These are phyloP conservation scores for Collybiopsis luxurians DNA, from an alignment of 768 basidiomycete genomes.

Conservation along the genomic window DNA sequence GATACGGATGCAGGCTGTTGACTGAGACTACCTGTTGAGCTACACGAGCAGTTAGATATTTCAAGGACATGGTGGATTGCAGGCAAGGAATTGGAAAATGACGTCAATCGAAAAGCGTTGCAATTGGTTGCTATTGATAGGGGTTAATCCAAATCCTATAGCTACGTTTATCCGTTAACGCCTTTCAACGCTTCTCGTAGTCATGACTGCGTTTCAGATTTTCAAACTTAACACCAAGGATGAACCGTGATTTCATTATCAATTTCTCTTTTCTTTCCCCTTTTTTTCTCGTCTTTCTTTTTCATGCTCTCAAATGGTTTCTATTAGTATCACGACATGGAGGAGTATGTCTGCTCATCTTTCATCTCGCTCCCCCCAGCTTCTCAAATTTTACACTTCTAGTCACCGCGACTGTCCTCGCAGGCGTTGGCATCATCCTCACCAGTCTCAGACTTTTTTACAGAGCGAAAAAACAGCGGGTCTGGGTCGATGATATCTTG, in stretches of 20 bases:
- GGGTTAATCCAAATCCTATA: background rate
- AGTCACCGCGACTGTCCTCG: slow-evolving; percentile 8
- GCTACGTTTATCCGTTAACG: background rate
- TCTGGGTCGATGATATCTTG: slow-evolving; percentile 9
- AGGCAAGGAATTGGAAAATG: background rate
- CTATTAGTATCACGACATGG: background rate
- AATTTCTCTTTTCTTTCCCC: too few relatives aligned
- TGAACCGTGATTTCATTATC: too few relatives aligned
- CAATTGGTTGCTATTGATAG: too few relatives aligned
- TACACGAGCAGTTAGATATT: slow-evolving; percentile 67
- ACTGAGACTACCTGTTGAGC: slow-evolving; percentile 76
- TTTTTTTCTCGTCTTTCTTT: too few relatives aligned
- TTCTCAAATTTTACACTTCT: background rate
- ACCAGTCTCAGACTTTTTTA: slow-evolving; percentile 3
- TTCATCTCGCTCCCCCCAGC: background rate
- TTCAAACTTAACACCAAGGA: too few relatives aligned
- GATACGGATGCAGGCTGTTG: background rate
- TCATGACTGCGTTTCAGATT: too few relatives aligned
- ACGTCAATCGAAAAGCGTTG: background rate
- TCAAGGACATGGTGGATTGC: slow-evolving; percentile 42
- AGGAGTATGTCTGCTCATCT: background rate
- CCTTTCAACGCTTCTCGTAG: background rate
- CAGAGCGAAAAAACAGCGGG: background rate
- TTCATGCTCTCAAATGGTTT: too few relatives aligned
- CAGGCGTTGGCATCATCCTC: slow-evolving; percentile 5